Conservation (phyloP, 257 asterid species). For the Datura wrightii region DNA sequence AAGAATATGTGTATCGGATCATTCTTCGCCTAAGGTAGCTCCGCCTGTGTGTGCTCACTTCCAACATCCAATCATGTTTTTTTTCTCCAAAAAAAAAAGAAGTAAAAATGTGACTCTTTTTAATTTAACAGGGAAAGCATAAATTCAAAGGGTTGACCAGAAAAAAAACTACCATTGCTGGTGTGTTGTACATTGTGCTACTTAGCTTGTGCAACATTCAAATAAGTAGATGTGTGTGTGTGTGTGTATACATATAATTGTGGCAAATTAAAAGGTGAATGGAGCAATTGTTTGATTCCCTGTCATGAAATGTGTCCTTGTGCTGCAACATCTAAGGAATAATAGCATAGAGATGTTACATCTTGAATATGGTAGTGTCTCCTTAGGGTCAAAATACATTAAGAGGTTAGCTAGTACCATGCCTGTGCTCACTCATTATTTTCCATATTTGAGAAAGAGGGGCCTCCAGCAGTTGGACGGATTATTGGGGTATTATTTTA, state of each 20-base stretch:
- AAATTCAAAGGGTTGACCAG: slow-evolving; percentile 10
- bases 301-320: slow-evolving; percentile 14
- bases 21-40: too few species aligned
- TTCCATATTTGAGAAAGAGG: neutral
- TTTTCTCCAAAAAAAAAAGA: too few species aligned
- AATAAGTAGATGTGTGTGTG: neutral
- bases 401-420: slow-evolving; percentile 30
- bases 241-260: too few species aligned
- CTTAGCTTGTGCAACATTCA: neutral
- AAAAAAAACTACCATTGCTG: neutral
- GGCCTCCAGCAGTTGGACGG: neutral
- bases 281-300: neutral
- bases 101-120: neutral
- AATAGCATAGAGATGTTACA: slow-evolving; percentile 25
- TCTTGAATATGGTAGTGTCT: slow-evolving; percentile 13
- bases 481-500: neutral
- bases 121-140: neutral
- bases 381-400: slow-evolving; percentile 19
- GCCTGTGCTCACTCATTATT: slow-evolving; percentile 29
- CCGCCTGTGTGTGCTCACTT: neutral
- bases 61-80: neutral
- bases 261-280: too few species aligned
- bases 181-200: neutral
- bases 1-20: too few species aligned
- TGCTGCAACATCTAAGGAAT: slow-evolving; percentile 29